These are phyloP conservation scores for Monosiga brevicollis DNA, from an alignment of 78 protist species.

Conservation along the genomic window DNA sequence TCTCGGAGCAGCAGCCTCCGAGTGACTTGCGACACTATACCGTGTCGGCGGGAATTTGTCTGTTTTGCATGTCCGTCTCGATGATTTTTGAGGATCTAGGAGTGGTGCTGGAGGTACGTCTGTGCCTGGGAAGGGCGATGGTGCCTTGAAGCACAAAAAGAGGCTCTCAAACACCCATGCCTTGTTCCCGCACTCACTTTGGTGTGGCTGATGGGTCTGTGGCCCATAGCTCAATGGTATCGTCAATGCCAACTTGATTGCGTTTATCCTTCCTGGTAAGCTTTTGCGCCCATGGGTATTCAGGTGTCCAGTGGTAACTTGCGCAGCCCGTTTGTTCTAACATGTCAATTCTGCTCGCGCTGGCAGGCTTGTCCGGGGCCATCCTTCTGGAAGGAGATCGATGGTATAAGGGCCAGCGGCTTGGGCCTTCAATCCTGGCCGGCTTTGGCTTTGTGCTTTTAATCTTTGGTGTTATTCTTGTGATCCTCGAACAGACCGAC, in stretches of 20 bases:
- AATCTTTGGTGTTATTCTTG: neutral
- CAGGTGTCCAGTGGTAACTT: neutral
- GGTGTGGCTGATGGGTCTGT: too few relatives aligned
- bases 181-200: too few relatives aligned
- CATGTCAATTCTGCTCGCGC: neutral
- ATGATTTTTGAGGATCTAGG: neutral
- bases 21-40: neutral
- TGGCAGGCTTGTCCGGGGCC: neutral
- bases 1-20: neutral
- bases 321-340: neutral
- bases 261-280: neutral
- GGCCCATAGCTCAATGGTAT: neutral
- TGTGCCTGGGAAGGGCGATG: too few relatives aligned
- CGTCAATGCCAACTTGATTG: neutral
- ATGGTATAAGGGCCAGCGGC: neutral
- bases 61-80: neutral
- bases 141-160: too few relatives aligned
- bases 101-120: neutral
- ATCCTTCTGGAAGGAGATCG: neutral
- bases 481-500: neutral
- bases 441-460: neutral
- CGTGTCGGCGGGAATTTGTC: neutral
- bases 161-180: too few relatives aligned
- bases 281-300: neutral
- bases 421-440: neutral